These are phyloP conservation scores for Cyclocybe aegerita DNA, from an alignment of 768 basidiomycete species.

Conservation along the genomic window DNA sequence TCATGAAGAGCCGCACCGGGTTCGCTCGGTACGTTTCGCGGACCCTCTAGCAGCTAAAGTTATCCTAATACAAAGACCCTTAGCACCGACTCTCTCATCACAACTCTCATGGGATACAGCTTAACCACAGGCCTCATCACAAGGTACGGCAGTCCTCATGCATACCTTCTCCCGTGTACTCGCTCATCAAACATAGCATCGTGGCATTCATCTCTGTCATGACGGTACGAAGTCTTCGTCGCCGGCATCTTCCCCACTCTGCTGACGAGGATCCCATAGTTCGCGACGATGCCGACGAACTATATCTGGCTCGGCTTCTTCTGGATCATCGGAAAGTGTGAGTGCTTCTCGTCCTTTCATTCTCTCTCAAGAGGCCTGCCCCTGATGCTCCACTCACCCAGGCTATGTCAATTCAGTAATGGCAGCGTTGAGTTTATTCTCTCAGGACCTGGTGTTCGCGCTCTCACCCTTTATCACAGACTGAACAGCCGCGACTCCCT, in stretches of 20 bases:
- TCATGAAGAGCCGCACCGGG: slow-evolving; percentile 48
- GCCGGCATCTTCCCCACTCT: neutral
- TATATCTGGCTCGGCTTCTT: slow-evolving; percentile 50
- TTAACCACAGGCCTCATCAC: slow-evolving; percentile 45
- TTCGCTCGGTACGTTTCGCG: slow-evolving; percentile 33
- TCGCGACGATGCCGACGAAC: slow-evolving; percentile 44
- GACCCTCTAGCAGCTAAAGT: neutral
- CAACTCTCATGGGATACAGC: slow-evolving; percentile 42
- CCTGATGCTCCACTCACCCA: slow-evolving; percentile 15
- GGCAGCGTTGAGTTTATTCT: slow-evolving; percentile 40
- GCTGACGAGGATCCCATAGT: slow-evolving; percentile 24
- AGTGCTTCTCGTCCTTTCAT: slow-evolving; percentile 12
- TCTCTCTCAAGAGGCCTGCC: slow-evolving; percentile 1
- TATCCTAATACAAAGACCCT: neutral
- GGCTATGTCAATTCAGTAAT: slow-evolving; percentile 53
- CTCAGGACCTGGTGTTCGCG: neutral
- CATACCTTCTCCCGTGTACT: neutral
- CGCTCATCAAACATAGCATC: slow-evolving; percentile 24
- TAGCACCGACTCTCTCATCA: slow-evolving; percentile 45
- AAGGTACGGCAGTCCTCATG: slow-evolving; percentile 24
- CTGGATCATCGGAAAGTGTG: slow-evolving; percentile 53
- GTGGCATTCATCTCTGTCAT: slow-evolving; percentile 41
- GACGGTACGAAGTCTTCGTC: slow-evolving; percentile 26
- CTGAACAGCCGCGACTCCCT: slow-evolving; percentile 47
- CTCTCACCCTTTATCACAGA: slow-evolving; percentile 21